A percentile compares a stretch with the other conserved stretches of the same genome.
Evolutionary conservation across 805 yeast genomes (phyloP).

Genomic region (Saccharomyces kudriavzevii): DNA sequence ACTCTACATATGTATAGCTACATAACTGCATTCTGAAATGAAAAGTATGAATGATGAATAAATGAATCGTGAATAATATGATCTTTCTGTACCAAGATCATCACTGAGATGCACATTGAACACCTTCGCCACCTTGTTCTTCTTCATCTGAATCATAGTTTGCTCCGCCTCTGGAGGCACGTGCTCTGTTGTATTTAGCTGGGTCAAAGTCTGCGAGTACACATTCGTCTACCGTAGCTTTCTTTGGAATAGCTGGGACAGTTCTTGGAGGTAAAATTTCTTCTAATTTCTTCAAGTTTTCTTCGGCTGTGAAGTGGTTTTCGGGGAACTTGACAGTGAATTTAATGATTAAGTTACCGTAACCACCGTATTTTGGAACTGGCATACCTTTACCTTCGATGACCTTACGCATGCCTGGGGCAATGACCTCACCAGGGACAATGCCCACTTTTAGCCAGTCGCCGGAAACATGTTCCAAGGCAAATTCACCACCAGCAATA

Average conservation of each 20-base stretch:
- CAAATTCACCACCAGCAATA: slow-evolving; percentile 89
- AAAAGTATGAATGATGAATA: not conserved
- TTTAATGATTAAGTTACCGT: slow-evolving; percentile 78
- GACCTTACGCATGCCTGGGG: slow-evolving; percentile 76
- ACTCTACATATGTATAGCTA: not conserved
- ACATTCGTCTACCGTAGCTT: slow-evolving; percentile 75
- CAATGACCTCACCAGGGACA: slow-evolving; percentile 85
- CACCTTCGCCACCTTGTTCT: slow-evolving; percentile 32
- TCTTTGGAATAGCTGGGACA: slow-evolving; percentile 51
- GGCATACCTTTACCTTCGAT: slow-evolving; percentile 98
- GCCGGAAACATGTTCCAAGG: slow-evolving; percentile 83
- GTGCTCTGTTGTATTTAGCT: slow-evolving; percentile 42
- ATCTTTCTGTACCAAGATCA: slow-evolving; percentile 2
- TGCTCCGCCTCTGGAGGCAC: slow-evolving; percentile 31
- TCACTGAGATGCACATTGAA: slow-evolving; percentile 86
- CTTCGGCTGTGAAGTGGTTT: slow-evolving; percentile 64
- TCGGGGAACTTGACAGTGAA: slow-evolving; percentile 87
- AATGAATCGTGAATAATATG: slow-evolving; percentile 1
- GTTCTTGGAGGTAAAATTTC: slow-evolving; percentile 71
- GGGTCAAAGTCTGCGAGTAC: slow-evolving; percentile 63
- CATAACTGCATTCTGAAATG: not conserved
- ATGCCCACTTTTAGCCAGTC: slow-evolving; percentile 79
- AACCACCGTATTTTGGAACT: slow-evolving; percentile 74
- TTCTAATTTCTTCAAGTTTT: slow-evolving; percentile 65
- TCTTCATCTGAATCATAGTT: slow-evolving; percentile 47